Percentiles rank a stretch among this genome's conserved stretches.
These are phyloP conservation scores for Penicillium sp. DNA, from an alignment of 2,329 filamentous ascomycete species.

Conservation along the genomic window DNA sequence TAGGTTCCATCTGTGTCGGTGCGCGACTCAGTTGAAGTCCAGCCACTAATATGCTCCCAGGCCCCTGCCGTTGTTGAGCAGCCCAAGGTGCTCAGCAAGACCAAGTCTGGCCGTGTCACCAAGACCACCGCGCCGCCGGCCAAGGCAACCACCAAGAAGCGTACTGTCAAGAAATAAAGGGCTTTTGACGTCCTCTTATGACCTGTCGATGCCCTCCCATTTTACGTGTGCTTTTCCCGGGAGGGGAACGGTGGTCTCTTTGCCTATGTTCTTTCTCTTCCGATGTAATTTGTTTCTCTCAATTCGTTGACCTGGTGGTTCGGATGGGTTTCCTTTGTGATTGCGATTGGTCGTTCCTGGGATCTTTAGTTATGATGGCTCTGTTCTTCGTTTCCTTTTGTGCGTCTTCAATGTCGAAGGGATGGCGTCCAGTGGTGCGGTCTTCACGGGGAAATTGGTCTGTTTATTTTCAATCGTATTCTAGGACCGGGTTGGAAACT, in stretches of 20 bases:
- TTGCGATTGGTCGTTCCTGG: conserved; percentile 18
- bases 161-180: conserved; percentile 43
- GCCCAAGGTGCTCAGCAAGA: conserved; percentile 70
- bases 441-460: conserved; percentile 30
- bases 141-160: conserved; percentile 49
- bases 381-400: conserved; percentile 16
- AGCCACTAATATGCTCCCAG: conserved; percentile 38
- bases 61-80: conserved; percentile 67
- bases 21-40: not conserved
- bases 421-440: conserved; percentile 40
- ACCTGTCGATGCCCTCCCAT: conserved; percentile 18
- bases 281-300: conserved; percentile 30
- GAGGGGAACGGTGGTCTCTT: conserved; percentile 10
- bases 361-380: conserved; percentile 23
- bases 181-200: conserved; percentile 21
- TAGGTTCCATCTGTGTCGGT: conserved; percentile 24
- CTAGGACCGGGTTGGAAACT: conserved; percentile 1
- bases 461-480: conserved; percentile 3
- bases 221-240: conserved; percentile 26
- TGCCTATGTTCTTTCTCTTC: conserved; percentile 21
- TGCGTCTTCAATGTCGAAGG: conserved; percentile 29
- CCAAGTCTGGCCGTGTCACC: conserved; percentile 80
- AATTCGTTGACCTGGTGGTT: conserved; percentile 30
- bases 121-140: conserved; percentile 58
- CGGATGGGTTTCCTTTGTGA: conserved; percentile 18